These are phyloP conservation scores for Phytophthora europaea DNA, from an alignment of 352 stramenopile genomes.

Conservation along the genomic window DNA sequence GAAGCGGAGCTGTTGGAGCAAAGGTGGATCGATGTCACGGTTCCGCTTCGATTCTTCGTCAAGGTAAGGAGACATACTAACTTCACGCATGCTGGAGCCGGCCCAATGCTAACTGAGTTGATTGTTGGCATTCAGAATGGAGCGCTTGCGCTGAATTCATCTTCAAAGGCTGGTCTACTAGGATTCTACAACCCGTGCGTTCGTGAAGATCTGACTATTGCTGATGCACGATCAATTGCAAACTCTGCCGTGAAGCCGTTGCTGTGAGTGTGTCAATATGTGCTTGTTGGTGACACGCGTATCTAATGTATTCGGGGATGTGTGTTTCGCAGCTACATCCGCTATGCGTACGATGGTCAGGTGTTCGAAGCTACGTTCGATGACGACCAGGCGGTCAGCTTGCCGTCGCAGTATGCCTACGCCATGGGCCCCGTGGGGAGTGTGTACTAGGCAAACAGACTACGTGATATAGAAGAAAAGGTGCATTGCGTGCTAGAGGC, in stretches of 20 bases:
- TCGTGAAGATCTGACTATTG: conserved; percentile 52
- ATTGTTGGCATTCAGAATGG: conserved; percentile 52
- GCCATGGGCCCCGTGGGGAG: conserved; percentile 72
- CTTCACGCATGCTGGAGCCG: not conserved
- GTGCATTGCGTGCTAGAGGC: conserved; percentile 22
- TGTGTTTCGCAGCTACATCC: conserved; percentile 64
- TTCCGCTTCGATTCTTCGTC: conserved; percentile 86
- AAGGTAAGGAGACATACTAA: conserved; percentile 41
- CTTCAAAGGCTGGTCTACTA: conserved; percentile 76
- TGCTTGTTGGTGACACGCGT: not conserved
- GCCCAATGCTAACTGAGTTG: conserved; percentile 11
- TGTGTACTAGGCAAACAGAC: conserved; percentile 65
- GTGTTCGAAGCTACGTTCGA: conserved; percentile 89
- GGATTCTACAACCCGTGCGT: conserved; percentile 89
- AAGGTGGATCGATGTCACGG: conserved; percentile 82
- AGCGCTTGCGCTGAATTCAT: conserved; percentile 53
- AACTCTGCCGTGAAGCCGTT: conserved; percentile 47
- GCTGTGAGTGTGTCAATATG: conserved; percentile 54
- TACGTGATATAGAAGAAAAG: conserved; percentile 25
- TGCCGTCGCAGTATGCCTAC: conserved; percentile 80
- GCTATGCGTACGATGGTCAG: conserved; percentile 74
- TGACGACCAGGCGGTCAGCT: conserved; percentile 72
- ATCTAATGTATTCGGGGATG: not conserved
- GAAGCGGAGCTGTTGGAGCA: conserved; percentile 45
- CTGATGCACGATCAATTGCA: conserved; percentile 34